Evolutionary conservation across 1,139 yeast species (phyloP).

Genomic region (Candida sanyaensis): DNA sequence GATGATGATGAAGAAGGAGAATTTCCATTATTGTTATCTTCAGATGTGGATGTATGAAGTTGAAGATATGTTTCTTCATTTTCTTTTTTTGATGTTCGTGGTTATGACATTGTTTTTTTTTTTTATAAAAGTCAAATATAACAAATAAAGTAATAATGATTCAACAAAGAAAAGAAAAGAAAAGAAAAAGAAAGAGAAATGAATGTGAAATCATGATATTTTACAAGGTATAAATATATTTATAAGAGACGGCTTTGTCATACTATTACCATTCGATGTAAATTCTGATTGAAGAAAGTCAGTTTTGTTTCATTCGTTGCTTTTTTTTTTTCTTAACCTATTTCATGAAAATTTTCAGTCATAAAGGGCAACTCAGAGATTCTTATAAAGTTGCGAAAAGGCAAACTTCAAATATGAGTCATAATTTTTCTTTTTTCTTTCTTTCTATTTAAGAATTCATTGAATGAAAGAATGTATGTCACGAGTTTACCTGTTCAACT

Average conservation of each 20-base stretch:
- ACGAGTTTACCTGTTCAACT: background rate
- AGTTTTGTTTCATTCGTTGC: background rate
- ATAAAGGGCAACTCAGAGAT: slow-evolving; percentile 5
- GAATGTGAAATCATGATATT: background rate
- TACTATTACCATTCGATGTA: no score
- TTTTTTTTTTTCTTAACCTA: background rate
- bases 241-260: no score
- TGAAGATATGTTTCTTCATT: slow-evolving; percentile 3
- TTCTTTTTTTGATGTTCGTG: slow-evolving; percentile 7
- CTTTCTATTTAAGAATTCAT: background rate
- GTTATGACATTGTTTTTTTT: background rate
- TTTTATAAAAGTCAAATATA: background rate
- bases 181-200: background rate
- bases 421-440: slow-evolving; percentile 1
- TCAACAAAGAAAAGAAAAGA: background rate
- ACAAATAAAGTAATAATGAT: background rate
- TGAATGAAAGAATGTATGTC: background rate
- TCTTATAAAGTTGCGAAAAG: slow-evolving; percentile 5
- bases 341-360: background rate
- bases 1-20: background rate
- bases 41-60: slow-evolving; percentile 3
- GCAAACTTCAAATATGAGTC: slow-evolving; percentile 8
- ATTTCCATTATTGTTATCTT: background rate
- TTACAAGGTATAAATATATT: no score
- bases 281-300: no score